A percentile compares a stretch with the other conserved stretches of the same genome.
Conservation (phyloP, 2,329 filamentous ascomycete species). For the Pseudonectria foliicola region DNA sequence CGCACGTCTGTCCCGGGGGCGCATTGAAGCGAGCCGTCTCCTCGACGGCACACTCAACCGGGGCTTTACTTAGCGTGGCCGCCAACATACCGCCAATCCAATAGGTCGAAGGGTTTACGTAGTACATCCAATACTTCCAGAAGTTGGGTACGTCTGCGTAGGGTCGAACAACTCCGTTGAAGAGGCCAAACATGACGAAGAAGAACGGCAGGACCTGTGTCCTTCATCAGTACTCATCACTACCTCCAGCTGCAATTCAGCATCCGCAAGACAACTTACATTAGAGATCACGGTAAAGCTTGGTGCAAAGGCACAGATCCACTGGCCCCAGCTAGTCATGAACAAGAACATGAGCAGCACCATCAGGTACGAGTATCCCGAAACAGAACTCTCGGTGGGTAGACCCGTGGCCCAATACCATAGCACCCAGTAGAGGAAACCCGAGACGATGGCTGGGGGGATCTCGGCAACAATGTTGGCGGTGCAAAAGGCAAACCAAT, state of each 20-base stretch:
- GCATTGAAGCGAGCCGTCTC: constrained; percentile 45
- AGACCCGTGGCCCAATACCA: constrained; percentile 75
- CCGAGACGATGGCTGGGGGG: constrained; percentile 57
- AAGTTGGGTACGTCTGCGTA: constrained; percentile 59
- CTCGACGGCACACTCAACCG: constrained; percentile 39
- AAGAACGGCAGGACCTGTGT: constrained; percentile 62
- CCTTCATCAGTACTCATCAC: not conserved
- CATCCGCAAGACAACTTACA: constrained; percentile 23
- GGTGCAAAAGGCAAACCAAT: constrained; percentile 69
- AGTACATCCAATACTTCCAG: constrained; percentile 69
- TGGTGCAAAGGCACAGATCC: constrained; percentile 77
- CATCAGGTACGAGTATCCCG: constrained; percentile 76
- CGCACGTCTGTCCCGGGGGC: constrained; percentile 58
- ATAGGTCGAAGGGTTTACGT: constrained; percentile 61
- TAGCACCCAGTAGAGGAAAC: constrained; percentile 61
- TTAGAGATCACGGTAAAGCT: constrained; percentile 74
- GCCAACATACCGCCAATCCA: constrained; percentile 65
- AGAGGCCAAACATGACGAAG: constrained; percentile 69
- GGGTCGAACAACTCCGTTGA: constrained; percentile 70
- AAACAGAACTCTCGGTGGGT: constrained; percentile 54
- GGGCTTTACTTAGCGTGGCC: constrained; percentile 47
- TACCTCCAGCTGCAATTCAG: not conserved
- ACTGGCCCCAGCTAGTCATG: constrained; percentile 70
- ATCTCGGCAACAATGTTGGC: constrained; percentile 68
- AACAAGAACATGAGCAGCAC: constrained; percentile 71